Conservation (phyloP, 805 yeast species). For the Metschnikowia cubensis region DNA sequence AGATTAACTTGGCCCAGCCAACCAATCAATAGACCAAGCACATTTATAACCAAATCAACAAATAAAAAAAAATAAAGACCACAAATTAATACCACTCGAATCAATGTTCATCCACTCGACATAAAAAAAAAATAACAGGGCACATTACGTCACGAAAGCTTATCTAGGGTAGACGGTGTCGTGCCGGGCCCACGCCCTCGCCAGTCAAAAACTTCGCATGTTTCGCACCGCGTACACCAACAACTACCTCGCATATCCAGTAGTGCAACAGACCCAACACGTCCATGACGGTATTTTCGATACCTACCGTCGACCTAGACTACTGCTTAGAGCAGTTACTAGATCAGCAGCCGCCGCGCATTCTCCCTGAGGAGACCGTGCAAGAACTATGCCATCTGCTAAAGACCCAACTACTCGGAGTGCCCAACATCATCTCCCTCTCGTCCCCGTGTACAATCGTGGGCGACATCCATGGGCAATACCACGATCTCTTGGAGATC, state of each 20-base stretch:
- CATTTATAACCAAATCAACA: no score
- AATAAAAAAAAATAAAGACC: no score
- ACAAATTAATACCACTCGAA: no score
- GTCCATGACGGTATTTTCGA: constrained; percentile 30
- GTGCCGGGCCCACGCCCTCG: not conserved
- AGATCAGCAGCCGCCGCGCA: constrained; percentile 38
- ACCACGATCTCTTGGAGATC: constrained; percentile 87
- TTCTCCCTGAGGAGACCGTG: constrained; percentile 39
- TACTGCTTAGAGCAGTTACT: constrained; percentile 41
- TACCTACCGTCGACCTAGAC: constrained; percentile 38
- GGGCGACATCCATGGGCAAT: constrained; percentile 98
- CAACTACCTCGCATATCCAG: not conserved
- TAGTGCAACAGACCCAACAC: not conserved
- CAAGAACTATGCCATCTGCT: constrained; percentile 47
- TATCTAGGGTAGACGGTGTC: not conserved
- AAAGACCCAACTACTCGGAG: constrained; percentile 73
- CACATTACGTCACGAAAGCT: no score
- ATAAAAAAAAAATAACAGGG: no score
- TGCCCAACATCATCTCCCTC: constrained; percentile 83
- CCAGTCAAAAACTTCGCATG: not conserved
- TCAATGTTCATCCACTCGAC: no score
- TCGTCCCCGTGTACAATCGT: constrained; percentile 89
- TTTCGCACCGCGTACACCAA: constrained; percentile 3
- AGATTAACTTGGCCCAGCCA: no score
- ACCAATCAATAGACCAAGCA: no score